Base-by-base conservation (phyloP, 1,284 basidiomycete genomes). In the Athelia psychrophila region DNA sequence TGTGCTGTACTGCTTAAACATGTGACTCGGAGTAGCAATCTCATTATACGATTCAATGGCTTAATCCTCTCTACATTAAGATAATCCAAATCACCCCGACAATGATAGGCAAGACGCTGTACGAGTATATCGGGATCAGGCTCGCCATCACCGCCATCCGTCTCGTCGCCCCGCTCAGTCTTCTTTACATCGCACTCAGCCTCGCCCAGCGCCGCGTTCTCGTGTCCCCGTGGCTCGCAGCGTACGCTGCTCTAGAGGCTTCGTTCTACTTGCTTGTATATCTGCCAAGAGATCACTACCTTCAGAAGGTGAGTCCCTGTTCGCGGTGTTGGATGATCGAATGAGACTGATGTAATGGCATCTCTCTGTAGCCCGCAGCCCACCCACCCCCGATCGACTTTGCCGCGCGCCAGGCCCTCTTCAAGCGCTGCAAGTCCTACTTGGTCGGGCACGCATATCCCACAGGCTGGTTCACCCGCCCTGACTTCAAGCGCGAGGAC, bases 401-500 rank as follows among this genome's bases (percentile, higher is more conserved):
- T 10, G 59, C 66, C 19, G 71, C 81, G 56, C 76, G 84, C 13
- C 63, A 68, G 35, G 68, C 61, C 1, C 71, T 86, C 12, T 81
- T 86, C 54, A 55, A 62, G n/a, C 74, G 66, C 64, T 85, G 68
- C 19, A 53, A 60, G 47, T 52, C 66, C 52, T 48, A 71, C 44
- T 51, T 65, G 30, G 60, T 61, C 27, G 52, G 60, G 20, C 58
- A 66, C 22, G 57, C 58, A 6, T 74, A 77, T 55, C 72, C 77
- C 0, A 62, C 70, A 0, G 79, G 79, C 25, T 88, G 85, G 84
- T 85, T 86, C 62, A 64, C 74, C 19, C 69, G 67, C 1, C 55
- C 51, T 2, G 53, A 61, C 18, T 60, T 81, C 51, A 69, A 68
- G 47, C 74, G 72, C 23, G 70, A 79, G 15, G 83, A 86, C 54